phyloP scores from a whole-genome alignment of 2,329 filamentous ascomycete genomes.

The Pleurostoma richardsiae region DNA sequence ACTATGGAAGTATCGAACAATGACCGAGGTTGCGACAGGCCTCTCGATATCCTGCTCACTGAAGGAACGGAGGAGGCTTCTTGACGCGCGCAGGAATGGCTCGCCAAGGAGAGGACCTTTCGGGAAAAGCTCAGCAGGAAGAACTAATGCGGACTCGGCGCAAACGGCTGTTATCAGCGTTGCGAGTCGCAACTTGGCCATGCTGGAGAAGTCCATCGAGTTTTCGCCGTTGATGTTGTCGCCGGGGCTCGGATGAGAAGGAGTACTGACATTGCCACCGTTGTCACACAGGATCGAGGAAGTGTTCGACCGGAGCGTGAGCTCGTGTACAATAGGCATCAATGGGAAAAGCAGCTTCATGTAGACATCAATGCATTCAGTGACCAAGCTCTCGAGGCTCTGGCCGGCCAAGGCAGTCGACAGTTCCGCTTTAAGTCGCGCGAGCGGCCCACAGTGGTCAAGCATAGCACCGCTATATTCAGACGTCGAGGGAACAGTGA shows the following conservation, averaged over 20 bases:
- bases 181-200: constrained; percentile 24
- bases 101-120: constrained; percentile 28
- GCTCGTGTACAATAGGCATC: constrained; percentile 34
- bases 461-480: too few species aligned
- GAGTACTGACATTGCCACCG: neutral
- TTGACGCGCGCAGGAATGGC: constrained; percentile 31
- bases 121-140: constrained; percentile 32
- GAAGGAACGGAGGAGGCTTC: constrained; percentile 29
- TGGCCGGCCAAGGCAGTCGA: too few species aligned
- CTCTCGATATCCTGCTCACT: constrained; percentile 34
- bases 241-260: neutral
- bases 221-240: neutral
- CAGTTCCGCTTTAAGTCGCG: too few species aligned
- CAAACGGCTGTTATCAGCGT: constrained; percentile 37
- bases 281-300: constrained; percentile 9
- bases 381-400: neutral
- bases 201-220: constrained; percentile 8
- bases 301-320: constrained; percentile 29
- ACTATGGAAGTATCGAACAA: constrained; percentile 38
- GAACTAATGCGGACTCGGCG: constrained; percentile 32
- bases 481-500: too few species aligned
- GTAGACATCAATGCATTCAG: constrained; percentile 30
- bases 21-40: constrained; percentile 34
- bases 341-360: constrained; percentile 37
- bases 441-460: too few species aligned